Evolutionary conservation across 2,329 filamentous ascomycete genomes (phyloP).

Genomic region (Aspergillus nomiae): DNA sequence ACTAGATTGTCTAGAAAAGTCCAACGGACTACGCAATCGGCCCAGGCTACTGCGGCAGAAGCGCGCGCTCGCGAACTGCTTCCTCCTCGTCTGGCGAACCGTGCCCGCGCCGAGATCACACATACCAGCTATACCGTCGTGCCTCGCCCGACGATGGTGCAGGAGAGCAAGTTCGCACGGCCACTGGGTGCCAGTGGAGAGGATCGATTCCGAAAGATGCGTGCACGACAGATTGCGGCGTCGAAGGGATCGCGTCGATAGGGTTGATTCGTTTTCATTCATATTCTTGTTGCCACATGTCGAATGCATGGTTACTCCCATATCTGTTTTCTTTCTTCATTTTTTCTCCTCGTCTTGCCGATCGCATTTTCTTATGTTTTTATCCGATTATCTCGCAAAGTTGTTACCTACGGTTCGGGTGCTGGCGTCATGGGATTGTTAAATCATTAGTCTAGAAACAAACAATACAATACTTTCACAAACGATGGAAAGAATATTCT

Average conservation of each 20-base stretch:
- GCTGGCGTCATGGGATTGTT: not conserved
- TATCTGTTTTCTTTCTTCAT: not conserved
- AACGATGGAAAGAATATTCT: not conserved
- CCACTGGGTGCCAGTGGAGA: conserved; percentile 50
- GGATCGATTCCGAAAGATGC: conserved; percentile 52
- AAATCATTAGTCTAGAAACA: not conserved
- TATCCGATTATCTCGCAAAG: not conserved
- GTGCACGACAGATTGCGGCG: conserved; percentile 48
- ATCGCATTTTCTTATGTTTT: not conserved
- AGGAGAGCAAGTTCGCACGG: conserved; percentile 48
- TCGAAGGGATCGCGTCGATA: conserved; percentile 43
- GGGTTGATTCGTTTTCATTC: not conserved
- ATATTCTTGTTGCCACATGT: not conserved
- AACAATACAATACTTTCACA: not conserved
- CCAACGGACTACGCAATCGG: conserved; percentile 33
- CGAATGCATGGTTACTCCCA: conserved; percentile 4
- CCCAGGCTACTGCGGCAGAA: conserved; percentile 48
- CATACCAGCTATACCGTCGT: conserved; percentile 64
- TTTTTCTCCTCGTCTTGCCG: not conserved
- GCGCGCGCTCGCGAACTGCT: conserved; percentile 56
- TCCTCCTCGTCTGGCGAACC: conserved; percentile 56
- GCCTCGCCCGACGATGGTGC: conserved; percentile 57
- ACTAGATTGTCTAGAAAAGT: conserved; percentile 34
- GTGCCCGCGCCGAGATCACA: conserved; percentile 61
- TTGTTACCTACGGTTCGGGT: not conserved